Conservation (phyloP, 306 rosid genomes). For the Arachis stenosperma region DNA sequence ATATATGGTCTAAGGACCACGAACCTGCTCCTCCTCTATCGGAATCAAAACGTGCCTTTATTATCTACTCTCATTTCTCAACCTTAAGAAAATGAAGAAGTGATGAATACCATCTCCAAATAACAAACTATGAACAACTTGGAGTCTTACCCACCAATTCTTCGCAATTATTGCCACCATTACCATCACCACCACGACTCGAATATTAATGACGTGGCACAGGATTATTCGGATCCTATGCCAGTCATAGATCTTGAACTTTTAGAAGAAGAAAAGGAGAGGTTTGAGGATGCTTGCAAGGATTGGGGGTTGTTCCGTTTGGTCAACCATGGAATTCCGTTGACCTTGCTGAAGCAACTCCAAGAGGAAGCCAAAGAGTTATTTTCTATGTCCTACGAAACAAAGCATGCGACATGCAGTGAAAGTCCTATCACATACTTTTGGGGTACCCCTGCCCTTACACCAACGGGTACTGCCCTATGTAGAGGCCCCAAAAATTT, state of each 20-base stretch:
- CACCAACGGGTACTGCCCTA: conserved; percentile 53
- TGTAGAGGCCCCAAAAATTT: conserved; percentile 36
- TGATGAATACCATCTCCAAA: not conserved
- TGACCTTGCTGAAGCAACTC: conserved; percentile 49
- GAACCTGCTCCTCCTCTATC: not conserved
- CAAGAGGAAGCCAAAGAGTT: conserved; percentile 43
- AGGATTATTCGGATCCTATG: conserved; percentile 38
- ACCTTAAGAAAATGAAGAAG: not conserved
- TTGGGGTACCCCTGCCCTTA: conserved; percentile 76
- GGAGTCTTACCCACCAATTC: conserved; percentile 60
- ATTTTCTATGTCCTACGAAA: conserved; percentile 54
- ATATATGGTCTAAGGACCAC: not conserved
- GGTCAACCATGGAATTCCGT: conserved; percentile 77
- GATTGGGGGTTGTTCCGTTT: conserved; percentile 74
- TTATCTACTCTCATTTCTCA: not conserved
- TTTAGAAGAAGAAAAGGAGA: conserved; percentile 22
- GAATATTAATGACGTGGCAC: not conserved
- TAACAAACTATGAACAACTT: conserved; percentile 24
- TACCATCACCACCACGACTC: not conserved
- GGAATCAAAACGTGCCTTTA: not conserved
- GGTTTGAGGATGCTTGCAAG: conserved; percentile 58
- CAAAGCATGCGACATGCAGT: conserved; percentile 49
- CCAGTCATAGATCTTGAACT: conserved; percentile 60
- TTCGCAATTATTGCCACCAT: conserved; percentile 27
- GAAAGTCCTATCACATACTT: conserved; percentile 54